Base-by-base conservation (phyloP, 139 green algal genomes). In the Auxenochlorella pyrenoidosa region DNA sequence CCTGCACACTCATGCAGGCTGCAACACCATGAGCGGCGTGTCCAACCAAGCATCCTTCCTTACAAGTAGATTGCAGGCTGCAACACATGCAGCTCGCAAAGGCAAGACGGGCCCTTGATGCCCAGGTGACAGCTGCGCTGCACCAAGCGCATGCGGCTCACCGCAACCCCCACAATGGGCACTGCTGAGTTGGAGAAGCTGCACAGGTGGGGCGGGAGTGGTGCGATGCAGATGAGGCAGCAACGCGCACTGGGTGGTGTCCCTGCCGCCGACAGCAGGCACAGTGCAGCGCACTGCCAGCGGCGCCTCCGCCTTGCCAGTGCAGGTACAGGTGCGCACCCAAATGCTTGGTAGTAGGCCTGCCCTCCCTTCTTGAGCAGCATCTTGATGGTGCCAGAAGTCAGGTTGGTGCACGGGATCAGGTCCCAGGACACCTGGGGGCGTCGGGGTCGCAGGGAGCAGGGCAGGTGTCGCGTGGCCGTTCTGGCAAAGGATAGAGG, bases 321-420 rank as follows among this genome's bases (percentile, higher is more conserved):
- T n/a, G n/a, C n/a, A n/a, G n/a, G n/a, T n/a, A n/a, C n/a, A n/a
- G n/a, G n/a, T 26, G 54, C 54, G 16, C 54, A 63, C 54, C 54
- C 58, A 41, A 91, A 88, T 0, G 82, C 82, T 6, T 91, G 87
- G 77, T 86, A 91, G 65, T 86, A 91, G 13, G 82, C 82, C 44
- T 32, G 34, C 8, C 43, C 81, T 13, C 87, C 82, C 43, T 58
- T 59, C 58, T 86, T 88, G 5, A 91, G 47, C 63, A 91, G 87
- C 87, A 91, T 88, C 54, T 91, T 91, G n/a, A 91, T 89, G 68
- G 88, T 89, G n/a, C 70, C 82, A 28, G 73, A 65, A 51, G 73
- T 86, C n/a, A 75, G 75, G 2, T 76, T 65, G 13, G 59, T 68
- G 63, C 88, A 91, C 60, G 77, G 65, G 54, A 84, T 41, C 12